Base-by-base conservation (phyloP, 768 basidiomycete genomes). In the Boletus vinaceobasis region DNA sequence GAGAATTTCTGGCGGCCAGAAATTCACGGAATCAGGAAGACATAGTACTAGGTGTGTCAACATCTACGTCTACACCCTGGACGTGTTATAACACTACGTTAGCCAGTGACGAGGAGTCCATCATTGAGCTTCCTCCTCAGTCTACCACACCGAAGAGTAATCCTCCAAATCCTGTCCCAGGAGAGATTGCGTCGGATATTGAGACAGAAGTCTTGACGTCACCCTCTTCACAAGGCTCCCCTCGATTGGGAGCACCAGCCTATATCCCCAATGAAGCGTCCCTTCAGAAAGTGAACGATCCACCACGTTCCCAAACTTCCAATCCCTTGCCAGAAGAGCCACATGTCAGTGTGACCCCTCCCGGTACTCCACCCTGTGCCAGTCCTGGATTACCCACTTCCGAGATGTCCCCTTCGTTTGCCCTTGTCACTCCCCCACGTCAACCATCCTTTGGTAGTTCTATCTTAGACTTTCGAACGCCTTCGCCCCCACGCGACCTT, bases 401-500 rank as follows among this genome's bases (percentile, higher is more conserved):
- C 8, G 56, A 60, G 36, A 46, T 19, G 29, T 49, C 57, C 5
- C 43, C 62, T 43, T 60, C 66, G 36, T 60, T 69, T 35, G 48
- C 58, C 7, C 68, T 77, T 43, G 67, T 74, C 39, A 83, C 85
- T 1, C 84, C 83, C 7, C 80, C 80, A 10, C 76, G 74, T 29
- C 73, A 69, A 43, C 59, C 69, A 19, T 76, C 75, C 3, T 73
- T 78, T 43, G 71, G 62, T 49, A 67, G 66, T 31, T 74, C 79
- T 10, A 78, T 73, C 55, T 56, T 75, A 14, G 79, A 82, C 49
- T 84, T 83, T 60, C 71, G 77, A 60, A 87, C 84, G 0, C 86
- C 85, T 9, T 82, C 87, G 1, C 85, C 87, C 31, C 82, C 84
- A 1, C 74, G 73, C 39, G 79, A 75, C 43, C 74, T 87, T 54